Evolutionary conservation across 2,329 filamentous ascomycete species (phyloP), one percentile per base, ranked within the genome.

Genomic region (Colletotrichum camelliae): DNA sequence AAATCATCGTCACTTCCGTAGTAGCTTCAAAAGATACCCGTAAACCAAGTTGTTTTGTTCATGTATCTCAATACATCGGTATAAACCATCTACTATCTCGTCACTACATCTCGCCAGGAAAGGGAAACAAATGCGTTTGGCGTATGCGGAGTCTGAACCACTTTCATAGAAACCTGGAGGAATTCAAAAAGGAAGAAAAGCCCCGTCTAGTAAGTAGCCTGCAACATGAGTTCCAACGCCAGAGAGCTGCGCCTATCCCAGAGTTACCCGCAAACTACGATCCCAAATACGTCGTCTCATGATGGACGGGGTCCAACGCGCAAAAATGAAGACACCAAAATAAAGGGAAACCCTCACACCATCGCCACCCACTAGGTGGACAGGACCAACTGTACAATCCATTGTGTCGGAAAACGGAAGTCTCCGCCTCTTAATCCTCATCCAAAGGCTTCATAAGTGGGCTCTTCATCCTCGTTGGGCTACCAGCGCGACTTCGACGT

Each of bases 381-480:
- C 35, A 71, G 70, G 60, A 18, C 58, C 48, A 65, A 58, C 57
- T 35, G 62, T 65, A 65, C 60, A 74, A 33, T 58, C 58, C 72
- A 39, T 31, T 55, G 18, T 16, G 39, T 29, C 13, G 39, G 21
- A 43, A 43, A 16, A 35, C 61, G 27, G 67, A 60, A 33, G 8
- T 48, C 18, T 31, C 27, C 37, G 31, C 15, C 21, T 67, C 60
- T 79, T 78, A 84, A 58, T 81, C 79, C 69, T 83, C 71, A 33
- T 66, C 65, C 69, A 91, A 77, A 18, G 90, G 87, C 60, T 86
- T 84, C 86, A 90, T 88, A 62, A 91, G 81, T 1, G 91, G 89
- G 76, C 90, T 92, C 82, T 92, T 93, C 77, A 89, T 79, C 79
- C 91, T 86, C 12, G 91, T 92, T 10, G 90, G 91, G 79, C 91